A percentile compares a stretch with the other conserved stretches of the same genome.
Conservation (phyloP, 73 alveolate species). For the Loxodes magnus region DNA sequence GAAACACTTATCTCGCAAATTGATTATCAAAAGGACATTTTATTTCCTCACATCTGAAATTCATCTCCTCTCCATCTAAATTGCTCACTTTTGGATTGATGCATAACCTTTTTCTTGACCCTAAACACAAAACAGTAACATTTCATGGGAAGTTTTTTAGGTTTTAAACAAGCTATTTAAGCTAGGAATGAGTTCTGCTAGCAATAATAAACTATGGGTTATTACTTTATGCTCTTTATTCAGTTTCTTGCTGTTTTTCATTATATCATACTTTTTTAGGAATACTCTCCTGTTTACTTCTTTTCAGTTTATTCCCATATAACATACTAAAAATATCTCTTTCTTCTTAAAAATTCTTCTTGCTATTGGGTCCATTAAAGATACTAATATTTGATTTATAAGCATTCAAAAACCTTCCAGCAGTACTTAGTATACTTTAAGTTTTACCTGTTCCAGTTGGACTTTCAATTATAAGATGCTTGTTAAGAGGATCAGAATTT, state of each 20-base stretch:
- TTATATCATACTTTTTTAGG: too few relatives aligned
- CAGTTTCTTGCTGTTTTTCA: too few relatives aligned
- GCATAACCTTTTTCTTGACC: slow-evolving; percentile 70
- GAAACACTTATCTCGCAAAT: neutral
- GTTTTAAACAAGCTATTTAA: slow-evolving; percentile 51
- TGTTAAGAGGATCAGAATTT: too few relatives aligned
- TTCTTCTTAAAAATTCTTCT: too few relatives aligned
- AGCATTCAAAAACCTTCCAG: too few relatives aligned
- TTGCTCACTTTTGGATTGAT: slow-evolving; percentile 30
- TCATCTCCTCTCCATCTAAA: slow-evolving; percentile 4
- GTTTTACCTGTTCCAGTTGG: slow-evolving; percentile 84
- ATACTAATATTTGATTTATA: too few relatives aligned
- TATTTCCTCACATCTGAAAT: slow-evolving; percentile 10
- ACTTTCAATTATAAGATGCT: slow-evolving; percentile 69
- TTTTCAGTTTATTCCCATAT: too few relatives aligned
- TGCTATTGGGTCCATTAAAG: too few relatives aligned
- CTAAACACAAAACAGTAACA: slow-evolving; percentile 45
- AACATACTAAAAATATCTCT: too few relatives aligned
- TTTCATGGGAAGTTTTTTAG: slow-evolving; percentile 60
- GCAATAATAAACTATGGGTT: too few relatives aligned
- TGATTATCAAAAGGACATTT: slow-evolving; percentile 3
- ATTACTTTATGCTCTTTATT: too few relatives aligned
- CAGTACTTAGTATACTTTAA: slow-evolving; percentile 26
- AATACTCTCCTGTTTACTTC: too few relatives aligned
- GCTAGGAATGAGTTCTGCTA: slow-evolving; percentile 79